Base-by-base conservation (phyloP, 768 basidiomycete species). In the Mycena latifolia region DNA sequence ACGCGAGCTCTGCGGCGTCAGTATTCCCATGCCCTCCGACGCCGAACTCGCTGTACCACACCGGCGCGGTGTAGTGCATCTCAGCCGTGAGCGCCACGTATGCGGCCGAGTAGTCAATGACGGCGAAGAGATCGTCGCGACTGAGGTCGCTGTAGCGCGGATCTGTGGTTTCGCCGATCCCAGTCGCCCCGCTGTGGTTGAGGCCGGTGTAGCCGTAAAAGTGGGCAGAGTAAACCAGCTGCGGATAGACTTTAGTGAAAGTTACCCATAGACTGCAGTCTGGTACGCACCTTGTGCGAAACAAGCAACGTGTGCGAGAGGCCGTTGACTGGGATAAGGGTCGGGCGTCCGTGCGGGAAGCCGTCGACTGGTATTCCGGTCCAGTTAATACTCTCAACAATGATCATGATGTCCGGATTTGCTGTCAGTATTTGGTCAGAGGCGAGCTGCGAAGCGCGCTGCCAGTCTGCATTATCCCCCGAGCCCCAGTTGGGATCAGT, bases 351-450 rank as follows among this genome's bases (percentile, higher is more conserved):
- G 46, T 70, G 69, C 5, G 69, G 20, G 22, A 70, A 17, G 25
- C 69, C 69, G 51, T 70, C 65, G 45, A 70, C 66, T 18, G 69
- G 69, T n/a, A 70, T 18, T 0, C 69, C 69, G 27, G 53, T 55
- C 69, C 69, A 70, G 59, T 70, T 70, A 35, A 70, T 70, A 3
- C 69, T 65, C 46, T 70, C 69, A 41, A 70, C 66, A 45, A 70
- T 67, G 29, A 67, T 64, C 25, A 70, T 54, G 20, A 70, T 60
- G 37, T 70, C 69, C 3, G 65, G 69, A 37, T 67, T 70, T 17
- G 52, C 57, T 3, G 22, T 22, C 24, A 61, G 31, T 35, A 70
- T 70, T 25, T 35, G 47, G 66, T 70, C 62, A 0, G 57, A 54
- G 25, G 31, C 62, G 1, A 27, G 54, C 41, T 70, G 69, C 18